Conservation (phyloP, 148 eudicot species). For the Nepenthes gracilis region DNA sequence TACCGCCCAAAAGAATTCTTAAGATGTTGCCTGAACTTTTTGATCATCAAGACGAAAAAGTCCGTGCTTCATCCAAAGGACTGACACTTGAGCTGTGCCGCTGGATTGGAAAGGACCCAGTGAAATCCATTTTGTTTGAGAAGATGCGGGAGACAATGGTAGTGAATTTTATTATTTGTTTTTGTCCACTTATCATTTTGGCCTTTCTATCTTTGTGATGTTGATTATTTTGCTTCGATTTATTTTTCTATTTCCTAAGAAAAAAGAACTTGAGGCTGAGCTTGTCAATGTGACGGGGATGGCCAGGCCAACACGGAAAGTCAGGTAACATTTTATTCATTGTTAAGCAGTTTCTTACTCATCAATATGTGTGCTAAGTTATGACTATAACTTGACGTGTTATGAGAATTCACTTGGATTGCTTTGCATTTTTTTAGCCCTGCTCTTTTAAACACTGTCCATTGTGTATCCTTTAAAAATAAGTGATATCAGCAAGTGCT, state of each 20-base stretch:
- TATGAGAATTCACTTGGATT: too few relatives aligned
- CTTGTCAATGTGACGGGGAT: constrained; percentile 75
- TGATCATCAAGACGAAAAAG: constrained; percentile 99
- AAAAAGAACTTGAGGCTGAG: constrained; percentile 99
- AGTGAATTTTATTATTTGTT: constrained; percentile 4
- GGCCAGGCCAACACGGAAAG: constrained; percentile 86
- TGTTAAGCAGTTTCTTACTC: neutral
- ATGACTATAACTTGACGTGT: neutral
- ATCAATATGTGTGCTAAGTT: neutral
- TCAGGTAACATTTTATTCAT: constrained; percentile 38
- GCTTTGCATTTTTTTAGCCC: too few relatives aligned
- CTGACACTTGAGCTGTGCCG: constrained; percentile 95
- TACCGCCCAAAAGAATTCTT: constrained; percentile 93
- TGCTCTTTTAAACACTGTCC: too few relatives aligned
- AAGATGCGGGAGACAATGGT: constrained; percentile 99
- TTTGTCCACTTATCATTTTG: neutral
- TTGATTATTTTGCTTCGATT: neutral
- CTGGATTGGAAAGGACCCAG: constrained; percentile 98
- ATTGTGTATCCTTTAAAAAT: too few relatives aligned
- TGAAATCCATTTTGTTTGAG: constrained; percentile 88
- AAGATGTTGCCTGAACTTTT: constrained; percentile 99
- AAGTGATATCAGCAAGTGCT: too few relatives aligned
- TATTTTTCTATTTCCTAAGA: constrained; percentile 26
- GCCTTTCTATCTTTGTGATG: neutral
- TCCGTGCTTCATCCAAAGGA: constrained; percentile 99